Conservation (phyloP, 805 yeast species). For the Candida vartiovaarae region DNA sequence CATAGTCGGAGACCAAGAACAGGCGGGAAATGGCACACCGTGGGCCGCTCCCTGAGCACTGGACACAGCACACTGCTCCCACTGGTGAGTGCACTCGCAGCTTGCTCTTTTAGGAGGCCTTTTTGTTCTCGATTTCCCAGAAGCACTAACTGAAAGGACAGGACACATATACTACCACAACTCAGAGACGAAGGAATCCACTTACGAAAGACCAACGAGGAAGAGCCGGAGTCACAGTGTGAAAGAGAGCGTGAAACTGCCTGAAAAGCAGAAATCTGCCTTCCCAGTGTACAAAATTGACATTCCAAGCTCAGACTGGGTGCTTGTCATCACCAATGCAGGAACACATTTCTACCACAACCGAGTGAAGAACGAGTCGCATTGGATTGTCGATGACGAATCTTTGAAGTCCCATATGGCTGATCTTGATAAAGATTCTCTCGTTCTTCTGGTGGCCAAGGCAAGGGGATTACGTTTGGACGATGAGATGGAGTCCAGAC, state of each 20-base stretch:
- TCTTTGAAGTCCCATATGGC: conserved; percentile 23
- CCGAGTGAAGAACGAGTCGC: conserved; percentile 20
- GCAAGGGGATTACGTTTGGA: conserved; percentile 29
- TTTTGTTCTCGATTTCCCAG: neutral
- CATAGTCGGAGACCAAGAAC: too few species aligned
- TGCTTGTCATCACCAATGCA: conserved; percentile 31
- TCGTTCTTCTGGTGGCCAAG: conserved; percentile 29
- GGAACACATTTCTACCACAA: conserved; percentile 39
- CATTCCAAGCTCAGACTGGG: conserved; percentile 27
- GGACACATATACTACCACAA: conserved; percentile 34
- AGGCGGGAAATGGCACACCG: too few species aligned
- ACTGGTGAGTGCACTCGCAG: neutral
- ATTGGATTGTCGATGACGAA: conserved; percentile 31
- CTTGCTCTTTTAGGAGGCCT: neutral
- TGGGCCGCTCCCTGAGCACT: neutral
- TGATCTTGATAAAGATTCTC: conserved; percentile 20
- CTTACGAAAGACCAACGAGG: conserved; percentile 29
- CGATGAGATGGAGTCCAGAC: conserved; percentile 3
- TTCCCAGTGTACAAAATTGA: conserved; percentile 2
- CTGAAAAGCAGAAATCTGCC: neutral
- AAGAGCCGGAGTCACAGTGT: neutral
- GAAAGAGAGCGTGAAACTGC: too few species aligned
- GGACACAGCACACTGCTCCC: neutral
- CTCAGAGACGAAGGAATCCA: conserved; percentile 28
- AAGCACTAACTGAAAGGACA: neutral